Base-by-base conservation (phyloP, 441 rosid genomes). In the Aleurites moluccanus region DNA sequence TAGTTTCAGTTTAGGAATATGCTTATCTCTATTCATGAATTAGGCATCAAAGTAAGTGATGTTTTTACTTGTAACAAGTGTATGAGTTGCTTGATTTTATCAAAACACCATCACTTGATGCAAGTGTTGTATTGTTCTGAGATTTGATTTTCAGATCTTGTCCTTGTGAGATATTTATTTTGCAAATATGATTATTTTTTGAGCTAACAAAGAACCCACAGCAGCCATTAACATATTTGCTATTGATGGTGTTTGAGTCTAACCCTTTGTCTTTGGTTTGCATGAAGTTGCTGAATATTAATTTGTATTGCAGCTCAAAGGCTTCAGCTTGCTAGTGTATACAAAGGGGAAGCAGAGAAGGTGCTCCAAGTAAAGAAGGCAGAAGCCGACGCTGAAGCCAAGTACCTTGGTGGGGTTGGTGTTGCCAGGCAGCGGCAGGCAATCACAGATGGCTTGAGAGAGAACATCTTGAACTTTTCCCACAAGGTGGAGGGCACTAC, bases 341-440 rank as follows among this genome's bases (percentile, higher is more conserved):
- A 96, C 88, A 93, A 90, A 87, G 99, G 98, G 14, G 98, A 96
- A 84, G 98, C 98, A 7, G 98, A 93, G 86, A 93, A 93, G 86
- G 77, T 96, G 59, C 88, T 96, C 59, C 90, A 78, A 66, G 94
- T 96, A 6, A 93, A 96, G 78, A 92, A 79, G 77, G 99, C 98
- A 2, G 98, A 96, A 79, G 99, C 96, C 0, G 99, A 96, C 35
- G 97, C 99, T 0, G 99, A 96, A 81, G 82, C 99, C 77, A 96
- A 93, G 85, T 92, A 90, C 83, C 86, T 96, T 9, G 98, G 99
- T 1, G 99, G 98, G 16, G 88, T 96, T 1, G 98, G 99, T 23
- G 99, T 96, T 21, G 99, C 98, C 44, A 88, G 89, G 85, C 99
- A 96, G 86, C 87, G 99, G 80, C 98, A 96, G 87, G 99, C 98